Evolutionary conservation across 1,139 yeast genomes (phyloP), one percentile per base, ranked within the genome.

Genomic region (Debaryomyces coudertii): DNA sequence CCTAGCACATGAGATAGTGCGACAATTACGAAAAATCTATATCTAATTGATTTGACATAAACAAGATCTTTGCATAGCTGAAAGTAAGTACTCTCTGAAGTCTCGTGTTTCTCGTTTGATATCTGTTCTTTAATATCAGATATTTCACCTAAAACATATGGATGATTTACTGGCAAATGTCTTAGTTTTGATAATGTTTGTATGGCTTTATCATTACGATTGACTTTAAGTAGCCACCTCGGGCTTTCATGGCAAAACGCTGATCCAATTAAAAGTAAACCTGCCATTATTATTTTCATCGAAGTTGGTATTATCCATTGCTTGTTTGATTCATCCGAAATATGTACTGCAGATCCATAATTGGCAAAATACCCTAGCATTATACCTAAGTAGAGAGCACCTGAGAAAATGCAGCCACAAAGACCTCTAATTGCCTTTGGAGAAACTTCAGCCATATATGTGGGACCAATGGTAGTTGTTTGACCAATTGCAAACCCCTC

Each of bases 401-500:
- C 83, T 2, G 83, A 74, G 55, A 77, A 79, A 36, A 78, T 62
- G 55, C 79, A 76, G 25, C 69, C 69, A 46, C 79, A 71, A 47
- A 76, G 58, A 29, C 84, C 85, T 60, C 85, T 71, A 46, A 79
- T 73, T 16, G 75, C 66, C 50, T 71, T 68, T 5, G 85, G 85
- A 8, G 84, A 71, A 36, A 78, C 73, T 58, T 80, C 85, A 2
- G 81, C 69, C 41, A 78, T 61, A 55, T 77, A 79, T 37, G 78
- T 66, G 7, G 86, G 85, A 12, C 83, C 84, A 47, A 78, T 73
- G 16, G 82, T 77, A 8, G 81, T 73, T 11, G 84, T 79, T 54
- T 79, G 79, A 7, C 86, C 85, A 42, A 81, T 66, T 7, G 82
- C 82, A 27, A 80, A 60, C 11, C 83, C 83, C 53, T 80, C 82